phyloP scores from a whole-genome alignment of 2,329 filamentous ascomycete species.

The Tolypocladium ovalisporum region DNA sequence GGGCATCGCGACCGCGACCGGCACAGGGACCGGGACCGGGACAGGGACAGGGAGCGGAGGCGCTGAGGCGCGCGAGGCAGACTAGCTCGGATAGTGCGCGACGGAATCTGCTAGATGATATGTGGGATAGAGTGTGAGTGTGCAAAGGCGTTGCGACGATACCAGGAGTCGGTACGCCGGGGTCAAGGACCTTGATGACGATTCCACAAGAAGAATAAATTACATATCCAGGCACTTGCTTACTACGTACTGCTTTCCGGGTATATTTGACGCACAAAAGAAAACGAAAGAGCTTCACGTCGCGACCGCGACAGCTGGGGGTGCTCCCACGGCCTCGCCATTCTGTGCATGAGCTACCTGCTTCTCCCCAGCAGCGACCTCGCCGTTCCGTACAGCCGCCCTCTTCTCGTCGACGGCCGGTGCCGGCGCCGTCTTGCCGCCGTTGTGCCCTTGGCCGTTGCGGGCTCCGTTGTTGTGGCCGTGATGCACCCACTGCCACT shows the following conservation, averaged over 20 bases:
- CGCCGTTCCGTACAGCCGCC: not conserved
- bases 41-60: slow-evolving; percentile 9
- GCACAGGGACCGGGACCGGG: slow-evolving; percentile 6
- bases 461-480: not conserved
- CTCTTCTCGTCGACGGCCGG: not conserved
- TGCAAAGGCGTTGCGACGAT: not conserved
- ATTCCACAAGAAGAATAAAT: not conserved
- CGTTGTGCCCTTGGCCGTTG: not conserved
- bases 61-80: slow-evolving; percentile 2
- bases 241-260: not conserved
- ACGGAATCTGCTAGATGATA: not conserved
- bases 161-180: not conserved
- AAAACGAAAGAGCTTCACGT: not conserved
- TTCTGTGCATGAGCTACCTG: not conserved
- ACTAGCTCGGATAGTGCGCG: too few species aligned
- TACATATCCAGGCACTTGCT: not conserved
- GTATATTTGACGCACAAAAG: not conserved
- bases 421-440: not conserved
- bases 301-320: not conserved
- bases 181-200: not conserved
- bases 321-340: not conserved
- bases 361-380: not conserved
- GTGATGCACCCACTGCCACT: not conserved
- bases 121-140: not conserved
- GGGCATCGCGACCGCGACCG: slow-evolving; percentile 21